Percentiles rank a stretch among this genome's conserved stretches.
Evolutionary conservation across 2,329 filamentous ascomycete species (phyloP).

Genomic region (Ophiostoma quercus): DNA sequence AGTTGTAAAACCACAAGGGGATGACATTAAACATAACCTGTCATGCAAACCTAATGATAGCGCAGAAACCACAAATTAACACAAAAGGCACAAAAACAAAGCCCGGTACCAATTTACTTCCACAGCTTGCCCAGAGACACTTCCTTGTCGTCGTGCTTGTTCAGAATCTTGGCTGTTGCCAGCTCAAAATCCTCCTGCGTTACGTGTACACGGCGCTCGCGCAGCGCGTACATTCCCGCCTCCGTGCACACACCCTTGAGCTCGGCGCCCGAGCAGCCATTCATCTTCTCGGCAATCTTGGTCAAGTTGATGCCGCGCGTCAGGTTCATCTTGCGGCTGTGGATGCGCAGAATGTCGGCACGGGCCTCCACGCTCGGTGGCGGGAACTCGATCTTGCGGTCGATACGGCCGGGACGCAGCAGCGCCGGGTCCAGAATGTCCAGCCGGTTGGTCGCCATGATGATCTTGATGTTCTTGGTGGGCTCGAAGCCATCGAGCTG

Average conservation of each 20-base stretch:
- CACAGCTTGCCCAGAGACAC: conserved; percentile 76
- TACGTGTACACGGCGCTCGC: conserved; percentile 93
- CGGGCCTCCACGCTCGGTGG: conserved; percentile 93
- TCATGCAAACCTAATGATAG: conserved; percentile 5
- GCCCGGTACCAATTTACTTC: conserved; percentile 28
- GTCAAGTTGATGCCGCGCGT: conserved; percentile 95
- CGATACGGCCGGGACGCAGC: conserved; percentile 91
- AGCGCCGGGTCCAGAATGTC: conserved; percentile 96
- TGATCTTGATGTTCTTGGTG: conserved; percentile 99
- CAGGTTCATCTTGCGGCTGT: conserved; percentile 97
- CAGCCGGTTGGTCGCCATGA: conserved; percentile 98
- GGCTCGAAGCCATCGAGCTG: conserved; percentile 98
- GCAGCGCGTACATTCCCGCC: conserved; percentile 94
- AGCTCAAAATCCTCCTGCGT: conserved; percentile 99
- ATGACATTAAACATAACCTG: conserved; percentile 16
- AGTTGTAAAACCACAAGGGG: neutral
- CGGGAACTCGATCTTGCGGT: conserved; percentile 98
- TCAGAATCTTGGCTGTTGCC: conserved; percentile 96
- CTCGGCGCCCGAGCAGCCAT: conserved; percentile 94
- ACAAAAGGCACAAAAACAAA: neutral
- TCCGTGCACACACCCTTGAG: conserved; percentile 98
- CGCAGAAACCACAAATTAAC: neutral
- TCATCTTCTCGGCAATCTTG: conserved; percentile 99
- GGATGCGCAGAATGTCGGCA: conserved; percentile 95
- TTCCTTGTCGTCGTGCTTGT: conserved; percentile 99